Base-by-base conservation (phyloP, 78 protist species). In the Planoprotostelium fungivorum region DNA sequence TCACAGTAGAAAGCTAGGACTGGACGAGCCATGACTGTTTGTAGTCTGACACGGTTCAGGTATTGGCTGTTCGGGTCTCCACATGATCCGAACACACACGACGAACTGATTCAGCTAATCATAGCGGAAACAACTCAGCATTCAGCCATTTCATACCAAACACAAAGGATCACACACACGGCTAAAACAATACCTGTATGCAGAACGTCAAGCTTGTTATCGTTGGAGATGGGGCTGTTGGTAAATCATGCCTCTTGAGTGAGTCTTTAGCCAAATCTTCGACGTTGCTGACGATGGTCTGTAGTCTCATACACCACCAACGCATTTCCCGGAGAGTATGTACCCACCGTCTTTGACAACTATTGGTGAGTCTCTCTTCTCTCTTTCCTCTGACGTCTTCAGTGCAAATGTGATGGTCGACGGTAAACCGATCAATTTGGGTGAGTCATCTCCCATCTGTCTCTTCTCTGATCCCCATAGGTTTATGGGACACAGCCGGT, bases 341-440 rank as follows among this genome's bases (percentile, higher is more conserved):
- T 86, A 83, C 95, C 95, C 84, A 93, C 95, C 31, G 95, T 93
- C 28, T 93, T 93, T 90, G 95, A 93, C 89, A 93, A 93, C 38
- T 93, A 93, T 88, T 84, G 89, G 37, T 35, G 87, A 25, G 87
- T 36, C 34, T 25, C 5, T 85, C 37, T 25, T 37, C 5, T 85
- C 63, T 23, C 16, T 16, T 25, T 37, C n/a, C 36, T 16, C 16
- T 5, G 16, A 85, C 5, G 16, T 16, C 5, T 36, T 36, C 37
- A 37, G 36, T 28, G 95, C 95, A 36, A 93, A 93, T 93, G 93
- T 93, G 9, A 93, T 93, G 95, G 31, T 90, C 36, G 89, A 90
- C 38, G 92, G 93, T 35, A 93, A 93, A 73, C 95, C 95, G 86
- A 86, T 38, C 35, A 93, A 93, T 87, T 1, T 92, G 29, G 91